phyloP scores from a whole-genome alignment of 768 basidiomycete genomes.

The Leucocoprinus sp. region DNA sequence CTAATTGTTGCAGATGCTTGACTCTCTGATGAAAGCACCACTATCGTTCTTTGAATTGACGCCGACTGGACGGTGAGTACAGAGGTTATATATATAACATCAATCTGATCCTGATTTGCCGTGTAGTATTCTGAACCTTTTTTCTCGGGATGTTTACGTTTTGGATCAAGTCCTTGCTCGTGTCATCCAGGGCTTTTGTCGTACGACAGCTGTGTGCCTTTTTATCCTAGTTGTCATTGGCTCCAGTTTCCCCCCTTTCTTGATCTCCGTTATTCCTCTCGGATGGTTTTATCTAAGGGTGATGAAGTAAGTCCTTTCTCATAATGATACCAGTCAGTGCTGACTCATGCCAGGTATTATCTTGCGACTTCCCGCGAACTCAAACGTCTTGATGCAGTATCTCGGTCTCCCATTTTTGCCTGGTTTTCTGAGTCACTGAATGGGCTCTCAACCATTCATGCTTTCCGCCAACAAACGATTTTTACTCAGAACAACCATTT shows the following conservation, averaged over 20 bases:
- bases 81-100: not conserved
- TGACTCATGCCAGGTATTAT: constrained; percentile 57
- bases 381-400: constrained; percentile 83
- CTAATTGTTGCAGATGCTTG: constrained; percentile 51
- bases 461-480: constrained; percentile 60
- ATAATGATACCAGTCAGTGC: not conserved
- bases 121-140: constrained; percentile 75
- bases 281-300: constrained; percentile 74
- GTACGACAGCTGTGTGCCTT: constrained; percentile 51
- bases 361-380: constrained; percentile 80
- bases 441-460: constrained; percentile 78
- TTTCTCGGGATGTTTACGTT: constrained; percentile 82
- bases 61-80: constrained; percentile 65
- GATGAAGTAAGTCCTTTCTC: constrained; percentile 50
- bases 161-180: constrained; percentile 79
- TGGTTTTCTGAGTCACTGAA: constrained; percentile 75
- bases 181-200: constrained; percentile 63
- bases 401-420: constrained; percentile 85
- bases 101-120: not conserved
- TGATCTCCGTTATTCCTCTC: constrained; percentile 68
- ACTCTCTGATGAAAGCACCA: constrained; percentile 74
- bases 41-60: constrained; percentile 87
- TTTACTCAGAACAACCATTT: constrained; percentile 65
- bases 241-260: constrained; percentile 72
- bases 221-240: constrained; percentile 71